Evolutionary conservation across 352 stramenopile genomes (phyloP), one percentile per base, ranked within the genome.

Genomic region (Plasmopara halstedii): DNA sequence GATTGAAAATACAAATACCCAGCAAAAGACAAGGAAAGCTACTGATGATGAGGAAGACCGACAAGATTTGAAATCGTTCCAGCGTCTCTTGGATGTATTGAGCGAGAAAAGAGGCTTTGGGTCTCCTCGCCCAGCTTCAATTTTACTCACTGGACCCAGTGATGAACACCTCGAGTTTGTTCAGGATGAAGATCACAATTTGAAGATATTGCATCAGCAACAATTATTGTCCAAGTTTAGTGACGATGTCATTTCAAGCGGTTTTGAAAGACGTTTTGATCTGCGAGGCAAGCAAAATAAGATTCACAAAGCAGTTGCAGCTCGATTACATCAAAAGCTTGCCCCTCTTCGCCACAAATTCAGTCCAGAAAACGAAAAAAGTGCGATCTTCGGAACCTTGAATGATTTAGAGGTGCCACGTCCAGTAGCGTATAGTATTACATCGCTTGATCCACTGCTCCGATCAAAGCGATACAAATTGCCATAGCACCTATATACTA

Each of bases 391-490:
- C 9, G 45, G 45, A 32, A 3, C 32, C 13, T 47, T 54, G 18
- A 14, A 17, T 2, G 70, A 62, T 29, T 43, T 77, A 5, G 11
- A 29, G 25, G 25, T 10, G 15, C 70, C 66, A 17, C 64, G 57
- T 15, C 64, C 65, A 17, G 50, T 68, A 14, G 70, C 64, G 0
- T 83, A 83, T 43, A 83, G 70, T 27, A 54, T 83, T 18, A 74
- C 67, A 46, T 70, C 41, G 17, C 44, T 83, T 10, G 61, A 70
- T 8, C 52, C 53, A 26, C 17, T 66, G 23, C 46, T 46, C 4
- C 57, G 53, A 26, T 44, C 46, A 13, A 51, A 58, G 17, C 49
- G 45, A 20, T 43, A 53, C 13, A 63, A 57, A 52, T 21, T n/a
- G n/a, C n/a, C n/a, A n/a, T n/a, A n/a, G n/a, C n/a, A n/a, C n/a